Evolutionary conservation across 331 rosid genomes (phyloP), one percentile per base, ranked within the genome.

Genomic region (Acacia concinna): DNA sequence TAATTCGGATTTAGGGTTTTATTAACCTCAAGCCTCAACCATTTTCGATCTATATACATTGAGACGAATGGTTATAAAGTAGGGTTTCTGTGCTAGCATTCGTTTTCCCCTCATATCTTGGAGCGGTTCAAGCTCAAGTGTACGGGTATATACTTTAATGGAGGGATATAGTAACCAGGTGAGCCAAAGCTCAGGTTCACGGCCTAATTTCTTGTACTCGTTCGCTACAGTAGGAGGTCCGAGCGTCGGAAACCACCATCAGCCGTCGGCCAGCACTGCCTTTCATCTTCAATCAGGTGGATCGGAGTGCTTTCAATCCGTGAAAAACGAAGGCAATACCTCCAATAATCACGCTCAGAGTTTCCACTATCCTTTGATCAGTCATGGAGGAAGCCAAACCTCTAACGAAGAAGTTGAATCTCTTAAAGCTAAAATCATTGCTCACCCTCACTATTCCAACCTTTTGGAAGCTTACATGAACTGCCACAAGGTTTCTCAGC

Each of bases 391-490:
- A 15, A 62, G 68, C 68, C 68, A 62, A 17, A 62, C 68, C 23
- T 15, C 68, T 17, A 20, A 30, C 8, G 96, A 96, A 68, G 96
- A 96, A 71, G 86, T 86, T 21, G 97, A 96, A 73, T 90, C 87
- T 46, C 90, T 96, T 15, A 93, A 96, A 81, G 97, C 97, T 4
- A 93, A 93, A 90, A 96, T 96, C 89, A 74, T 91, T 57, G 93
- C 94, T 74, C 99, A 96, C 63, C 99, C 98, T 78, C 98, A 91
- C 63, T 96, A 93, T 81, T 89, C 97, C n/a, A 93, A 82, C 82
- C 96, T 96, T 75, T 72, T 96, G 52, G 89, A 91, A 71, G 99
- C 99, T 80, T 96, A 90, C 89, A 93, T 96, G 90, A 97, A 96
- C 87, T 96, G 98, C 85, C 98, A 96, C 77, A 96, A 91, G 97